Base-by-base conservation (phyloP, 116 monocot species). In the Papilionanthe hybrid region DNA sequence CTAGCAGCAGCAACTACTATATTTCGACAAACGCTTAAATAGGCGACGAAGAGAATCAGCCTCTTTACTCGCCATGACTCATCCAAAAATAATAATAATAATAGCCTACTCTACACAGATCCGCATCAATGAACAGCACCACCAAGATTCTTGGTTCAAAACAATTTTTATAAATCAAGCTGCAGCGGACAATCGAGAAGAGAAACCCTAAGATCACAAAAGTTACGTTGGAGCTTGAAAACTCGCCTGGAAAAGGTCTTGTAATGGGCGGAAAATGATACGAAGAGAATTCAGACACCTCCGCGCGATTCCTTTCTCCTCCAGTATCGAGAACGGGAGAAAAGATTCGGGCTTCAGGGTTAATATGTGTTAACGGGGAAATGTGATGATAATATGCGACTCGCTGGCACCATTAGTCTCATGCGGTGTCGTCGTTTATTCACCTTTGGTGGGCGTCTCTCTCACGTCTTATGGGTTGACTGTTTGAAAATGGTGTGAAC, bases 241-340 rank as follows among this genome's bases (percentile, higher is more conserved):
- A 75, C n/a, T 0, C 44, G 28, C 75, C 75, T 75, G 75, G 49
- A 49, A 17, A 49, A 9, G 22, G 48, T 48, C 6, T 48, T 23
- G 0, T 12, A 41, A 48, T 9, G 75, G 48, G 0, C 13, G 25
- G 47, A 25, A 10, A 49, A 7, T 5, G 47, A 49, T 3, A 25
- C n/a, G 20, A 20, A 23, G 20, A 47, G 28, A 27, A 9, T n/a
- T 75, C 27, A 5, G 47, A 17, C 20, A 28, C 13, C 75, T 50
- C 42, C 75, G 49, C 48, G 25, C 13, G 23, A 49, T 75, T 75
- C 49, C 48, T 72, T 75, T 75, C 75, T 28, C 17, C 20, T 73
- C 73, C 43, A 8, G 42, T 44, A 73, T 49, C 75, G 12, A 4
- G 49, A 50, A 49, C 15, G 47, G 42, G 0, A 32, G 20, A 69